Conservation (phyloP, 176 grass and related monocot genomes). For the Oropetium thomaeum region DNA sequence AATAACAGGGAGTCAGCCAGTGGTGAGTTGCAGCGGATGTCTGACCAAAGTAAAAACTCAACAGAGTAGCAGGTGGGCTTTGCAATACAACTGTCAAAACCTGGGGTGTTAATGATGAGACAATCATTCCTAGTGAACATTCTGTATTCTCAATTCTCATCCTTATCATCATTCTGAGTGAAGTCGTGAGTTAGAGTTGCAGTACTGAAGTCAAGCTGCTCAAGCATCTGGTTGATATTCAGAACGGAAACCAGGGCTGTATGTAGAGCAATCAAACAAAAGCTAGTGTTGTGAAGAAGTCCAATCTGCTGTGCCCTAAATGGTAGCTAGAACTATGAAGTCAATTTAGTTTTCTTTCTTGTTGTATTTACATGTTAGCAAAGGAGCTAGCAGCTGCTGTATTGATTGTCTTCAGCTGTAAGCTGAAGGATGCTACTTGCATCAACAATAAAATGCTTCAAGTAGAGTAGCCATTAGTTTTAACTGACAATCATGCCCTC, state of each 20-base stretch:
- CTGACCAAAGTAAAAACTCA: constrained; percentile 62
- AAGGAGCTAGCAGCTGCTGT: neutral
- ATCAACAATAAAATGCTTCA: neutral
- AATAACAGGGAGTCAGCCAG: constrained; percentile 32
- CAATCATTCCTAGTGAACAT: constrained; percentile 6
- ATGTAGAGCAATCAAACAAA: neutral
- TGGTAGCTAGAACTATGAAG: neutral
- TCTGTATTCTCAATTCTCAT: neutral
- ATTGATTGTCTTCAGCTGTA: neutral
- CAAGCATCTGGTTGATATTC: neutral
- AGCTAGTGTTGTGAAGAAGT: neutral
- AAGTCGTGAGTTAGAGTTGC: neutral
- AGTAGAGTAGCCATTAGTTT: neutral
- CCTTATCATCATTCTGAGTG: neutral
- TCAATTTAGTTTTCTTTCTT: neutral
- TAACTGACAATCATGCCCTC: neutral
- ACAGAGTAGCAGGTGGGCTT: constrained; percentile 28
- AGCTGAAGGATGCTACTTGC: neutral
- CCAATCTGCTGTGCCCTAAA: neutral
- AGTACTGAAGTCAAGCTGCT: neutral
- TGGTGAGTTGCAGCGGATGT: constrained; percentile 48
- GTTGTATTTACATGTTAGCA: neutral
- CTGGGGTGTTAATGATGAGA: neutral
- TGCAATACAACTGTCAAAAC: constrained; percentile 7
- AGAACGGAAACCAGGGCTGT: neutral